Base-by-base conservation (phyloP, 805 yeast species). In the Wickerhamomyces bisporus region DNA sequence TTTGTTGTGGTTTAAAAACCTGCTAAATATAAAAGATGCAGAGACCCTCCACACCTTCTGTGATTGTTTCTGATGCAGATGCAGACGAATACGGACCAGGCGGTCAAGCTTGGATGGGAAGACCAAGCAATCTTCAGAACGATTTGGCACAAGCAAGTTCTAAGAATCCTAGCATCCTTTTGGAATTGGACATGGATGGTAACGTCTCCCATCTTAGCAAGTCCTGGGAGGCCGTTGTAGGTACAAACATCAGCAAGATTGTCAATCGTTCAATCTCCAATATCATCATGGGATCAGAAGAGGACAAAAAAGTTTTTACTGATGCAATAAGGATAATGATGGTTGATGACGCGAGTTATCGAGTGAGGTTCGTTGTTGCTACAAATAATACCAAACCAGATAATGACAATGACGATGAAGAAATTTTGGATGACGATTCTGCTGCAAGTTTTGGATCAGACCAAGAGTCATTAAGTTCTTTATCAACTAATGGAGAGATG, bases 161-260 rank as follows among this genome's bases (percentile, higher is more conserved):
- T 2, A 70, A 73, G 42, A 81, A 79, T 44, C 84, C 86, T 2
- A 80, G 86, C 11, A 78, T 81, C n/a, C 81, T 91, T 3, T 63
- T 91, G 62, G 98, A 91, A 60, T 64, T 93, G 43, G 89, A 82
- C 52, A 62, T 87, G 54, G 81, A 81, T 50, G 87, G 96, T 23
- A 76, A 71, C 25, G 79, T 93, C n/a, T 73, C 73, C 38, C 86
- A 83, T 57, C 58, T 88, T 19, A 75, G 91, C 44, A 75, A 73
- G 45, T 75, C 81, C 46, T 91, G 97, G 96, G 82, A 79, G 46
- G 55, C 71, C 8, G 70, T 88, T 7, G 86, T 86, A 9, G 94
- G 94, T 1, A 81, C 87, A 0, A 66, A 66, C 12, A 65, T 73
- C 4, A 57, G 62, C 11, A 77, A 79, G 53, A 66, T 84, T n/a